A percentile compares a stretch with the other conserved stretches of the same genome.
Conservation (phyloP, 116 monocot species). For the Posidonia oceanica region DNA sequence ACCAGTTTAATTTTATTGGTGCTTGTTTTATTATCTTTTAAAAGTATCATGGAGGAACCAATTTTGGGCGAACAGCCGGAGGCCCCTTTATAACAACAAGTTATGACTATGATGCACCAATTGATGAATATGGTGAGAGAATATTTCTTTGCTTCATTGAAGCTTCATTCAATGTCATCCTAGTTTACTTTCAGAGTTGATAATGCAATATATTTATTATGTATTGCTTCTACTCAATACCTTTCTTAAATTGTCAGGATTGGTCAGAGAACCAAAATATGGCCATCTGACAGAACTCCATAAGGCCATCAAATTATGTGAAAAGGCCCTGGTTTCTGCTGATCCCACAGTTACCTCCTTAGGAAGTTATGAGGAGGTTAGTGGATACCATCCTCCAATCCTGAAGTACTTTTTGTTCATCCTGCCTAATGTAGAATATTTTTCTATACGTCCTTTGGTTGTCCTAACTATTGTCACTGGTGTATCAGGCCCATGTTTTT, state of each 20-base stretch:
- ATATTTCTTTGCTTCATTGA: neutral
- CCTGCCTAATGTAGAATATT: neutral
- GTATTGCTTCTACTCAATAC: neutral
- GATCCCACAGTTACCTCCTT: conserved; percentile 68
- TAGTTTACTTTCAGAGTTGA: too few species aligned
- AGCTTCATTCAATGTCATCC: neutral
- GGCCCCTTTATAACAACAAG: conserved; percentile 48
- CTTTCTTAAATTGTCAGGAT: conserved; percentile 29
- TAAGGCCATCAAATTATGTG: conserved; percentile 84
- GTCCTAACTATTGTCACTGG: neutral
- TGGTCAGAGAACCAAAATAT: conserved; percentile 84
- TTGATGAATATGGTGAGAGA: conserved; percentile 28
- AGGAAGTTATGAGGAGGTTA: conserved; percentile 74
- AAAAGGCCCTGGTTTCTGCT: conserved; percentile 71
- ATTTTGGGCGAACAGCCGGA: conserved; percentile 42
- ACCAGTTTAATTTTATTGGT: neutral
- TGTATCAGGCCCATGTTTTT: conserved; percentile 76
- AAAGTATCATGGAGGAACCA: conserved; percentile 56
- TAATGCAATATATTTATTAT: neutral
- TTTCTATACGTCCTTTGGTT: neutral
- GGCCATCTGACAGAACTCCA: conserved; percentile 92
- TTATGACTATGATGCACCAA: conserved; percentile 32
- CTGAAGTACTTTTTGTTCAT: neutral
- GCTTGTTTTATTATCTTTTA: neutral
- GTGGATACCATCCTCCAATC: neutral